phyloP scores from a whole-genome alignment of 2,329 filamentous ascomycete species.

The Xylariaceae sp. region DNA sequence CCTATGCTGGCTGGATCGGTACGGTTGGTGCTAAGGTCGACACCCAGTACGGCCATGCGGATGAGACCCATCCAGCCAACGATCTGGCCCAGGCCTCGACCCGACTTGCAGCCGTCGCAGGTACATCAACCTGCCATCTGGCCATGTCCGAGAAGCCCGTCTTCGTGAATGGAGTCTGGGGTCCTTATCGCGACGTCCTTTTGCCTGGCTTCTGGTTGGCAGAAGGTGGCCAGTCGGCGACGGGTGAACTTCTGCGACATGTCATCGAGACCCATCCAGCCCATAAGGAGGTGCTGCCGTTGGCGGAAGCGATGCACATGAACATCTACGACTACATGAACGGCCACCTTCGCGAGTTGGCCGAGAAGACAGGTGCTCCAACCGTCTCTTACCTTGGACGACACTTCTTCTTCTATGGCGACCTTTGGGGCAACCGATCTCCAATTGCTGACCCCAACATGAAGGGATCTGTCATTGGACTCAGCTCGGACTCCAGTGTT shows the following conservation, averaged over 20 bases:
- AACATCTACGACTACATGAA: conserved; percentile 97
- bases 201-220: conserved; percentile 94
- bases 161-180: conserved; percentile 95
- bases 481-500: conserved; percentile 80
- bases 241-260: conserved; percentile 89
- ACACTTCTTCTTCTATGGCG: conserved; percentile 98
- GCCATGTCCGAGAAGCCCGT: conserved; percentile 92
- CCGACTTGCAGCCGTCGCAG: conserved; percentile 87
- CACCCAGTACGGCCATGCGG: conserved; percentile 63
- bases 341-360: conserved; percentile 74
- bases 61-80: conserved; percentile 66
- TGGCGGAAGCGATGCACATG: conserved; percentile 75
- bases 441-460: conserved; percentile 90
- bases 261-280: conserved; percentile 94
- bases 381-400: conserved; percentile 80
- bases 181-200: conserved; percentile 90
- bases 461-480: conserved; percentile 82
- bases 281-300: conserved; percentile 72
- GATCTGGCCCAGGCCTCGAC: conserved; percentile 91
- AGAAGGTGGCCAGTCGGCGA: conserved; percentile 94
- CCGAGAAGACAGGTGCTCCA: conserved; percentile 64
- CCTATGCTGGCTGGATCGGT: conserved; percentile 97
- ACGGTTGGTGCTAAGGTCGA: conserved; percentile 96
- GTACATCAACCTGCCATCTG: conserved; percentile 94
- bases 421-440: conserved; percentile 94